Percentiles rank a stretch among this genome's conserved stretches.
phyloP scores from a whole-genome alignment of 1,284 basidiomycete species.

The Cerrena zonata region DNA sequence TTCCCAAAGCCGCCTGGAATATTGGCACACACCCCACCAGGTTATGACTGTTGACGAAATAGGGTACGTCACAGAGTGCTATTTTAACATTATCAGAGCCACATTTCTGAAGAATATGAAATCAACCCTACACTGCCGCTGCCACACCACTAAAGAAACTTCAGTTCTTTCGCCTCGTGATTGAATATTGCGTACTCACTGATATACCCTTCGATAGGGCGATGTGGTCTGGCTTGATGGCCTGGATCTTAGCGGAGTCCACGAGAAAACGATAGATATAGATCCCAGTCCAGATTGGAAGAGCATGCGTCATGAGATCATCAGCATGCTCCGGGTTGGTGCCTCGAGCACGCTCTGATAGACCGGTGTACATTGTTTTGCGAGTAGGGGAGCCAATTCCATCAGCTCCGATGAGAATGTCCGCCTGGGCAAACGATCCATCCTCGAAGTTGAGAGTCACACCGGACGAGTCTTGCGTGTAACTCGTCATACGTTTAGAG shows the following conservation, averaged over 20 bases:
- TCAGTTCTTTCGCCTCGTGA: too few species aligned
- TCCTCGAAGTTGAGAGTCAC: conserved; percentile 32
- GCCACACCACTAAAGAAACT: background rate
- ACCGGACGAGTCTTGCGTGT: background rate
- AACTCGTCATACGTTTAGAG: background rate
- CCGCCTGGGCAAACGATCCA: conserved; percentile 31
- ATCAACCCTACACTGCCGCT: background rate
- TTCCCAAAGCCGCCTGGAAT: background rate
- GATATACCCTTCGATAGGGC: background rate
- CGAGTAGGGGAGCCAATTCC: conserved; percentile 38
- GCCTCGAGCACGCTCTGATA: conserved; percentile 7
- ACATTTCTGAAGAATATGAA: background rate
- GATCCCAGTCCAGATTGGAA: conserved; percentile 39
- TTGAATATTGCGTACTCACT: too few species aligned
- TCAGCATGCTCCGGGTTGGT: conserved; percentile 8
- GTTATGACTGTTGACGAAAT: background rate
- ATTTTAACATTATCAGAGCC: background rate
- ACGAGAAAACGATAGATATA: conserved; percentile 37
- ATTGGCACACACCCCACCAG: background rate
- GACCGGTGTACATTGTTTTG: conserved; percentile 28
- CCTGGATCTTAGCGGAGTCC: conserved; percentile 27
- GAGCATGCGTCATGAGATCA: conserved; percentile 17
- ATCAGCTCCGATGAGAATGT: conserved; percentile 41
- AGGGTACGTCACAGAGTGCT: background rate
- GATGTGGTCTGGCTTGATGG: conserved; percentile 11